Evolutionary conservation across 2,329 filamentous ascomycete genomes (phyloP), one percentile per base, ranked within the genome.

Genomic region (Didymella sp.): DNA sequence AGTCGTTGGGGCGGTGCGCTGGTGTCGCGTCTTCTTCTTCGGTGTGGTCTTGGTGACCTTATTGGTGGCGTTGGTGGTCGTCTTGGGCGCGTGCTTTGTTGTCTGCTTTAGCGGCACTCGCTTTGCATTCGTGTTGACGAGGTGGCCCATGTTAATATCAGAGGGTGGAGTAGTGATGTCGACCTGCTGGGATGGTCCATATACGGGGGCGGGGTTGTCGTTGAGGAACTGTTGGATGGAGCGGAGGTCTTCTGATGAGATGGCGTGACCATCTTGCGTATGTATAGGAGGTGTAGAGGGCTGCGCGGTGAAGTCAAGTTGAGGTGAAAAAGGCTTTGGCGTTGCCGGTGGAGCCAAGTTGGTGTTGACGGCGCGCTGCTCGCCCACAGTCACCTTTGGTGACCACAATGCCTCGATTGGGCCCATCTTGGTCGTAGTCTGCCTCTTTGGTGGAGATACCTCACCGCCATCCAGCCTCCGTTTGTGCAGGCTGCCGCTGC

Each of bases 381-480:
- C 42, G n/a, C 27, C 42, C 21, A 25, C 9, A 11, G 41, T 46
- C 17, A 46, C 31, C 25, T 44, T 47, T 12, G 40, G 22, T 38
- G 47, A 51, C 59, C 59, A 61, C 47, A 58, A 33, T 19, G 59
- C 43, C 51, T 61, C 59, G 3, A 56, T 52, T 0, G 59, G 51
- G 11, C 51, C 47, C 13, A 43, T 17, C 1, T 44, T 28, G 1
- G 7, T 43, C 6, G 30, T 27, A 1, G 8, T 22, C 19, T 46
- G 42, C 15, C 30, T 40, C 25, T 46, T 46, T 0, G 50, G 42
- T 2, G 42, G 50, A 30, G 50, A 52, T 2, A 25, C 21, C n/a
- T 54, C 30, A 30, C 35, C 17, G 4, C 21, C 17, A 7, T 15
- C 31, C n/a, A 19, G 33, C 24, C 38, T 48, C 6, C 51, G 38